phyloP scores from a whole-genome alignment of 176 grass and related monocot species.

The Ensete glaucum region DNA sequence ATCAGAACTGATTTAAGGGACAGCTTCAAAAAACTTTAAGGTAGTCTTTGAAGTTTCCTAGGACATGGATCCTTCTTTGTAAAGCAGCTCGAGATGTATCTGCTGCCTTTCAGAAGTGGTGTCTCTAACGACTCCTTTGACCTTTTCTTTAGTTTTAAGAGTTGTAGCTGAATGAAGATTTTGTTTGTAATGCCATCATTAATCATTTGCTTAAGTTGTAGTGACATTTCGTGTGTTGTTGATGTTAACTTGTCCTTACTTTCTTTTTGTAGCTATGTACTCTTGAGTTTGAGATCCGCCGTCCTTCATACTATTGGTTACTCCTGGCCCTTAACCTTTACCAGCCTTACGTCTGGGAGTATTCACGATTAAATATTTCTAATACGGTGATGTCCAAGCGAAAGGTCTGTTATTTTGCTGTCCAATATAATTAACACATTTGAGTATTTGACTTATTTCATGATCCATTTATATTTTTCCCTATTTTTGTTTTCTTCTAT shows the following conservation, averaged over 20 bases:
- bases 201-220: not conserved
- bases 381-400: conserved; percentile 98
- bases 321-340: conserved; percentile 78
- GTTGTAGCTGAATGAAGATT: not conserved
- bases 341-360: conserved; percentile 94
- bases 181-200: not conserved
- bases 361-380: conserved; percentile 91
- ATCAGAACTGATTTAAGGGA: no score
- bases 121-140: no score
- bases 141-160: no score
- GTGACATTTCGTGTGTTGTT: not conserved
- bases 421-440: not conserved
- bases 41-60: no score
- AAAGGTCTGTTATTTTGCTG: conserved; percentile 42
- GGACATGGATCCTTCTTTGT: no score
- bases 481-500: not conserved
- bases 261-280: conserved; percentile 51
- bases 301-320: conserved; percentile 96
- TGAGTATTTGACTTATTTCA: not conserved
- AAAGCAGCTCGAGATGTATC: no score
- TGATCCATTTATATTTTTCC: conserved; percentile 10
- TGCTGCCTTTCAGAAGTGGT: no score
- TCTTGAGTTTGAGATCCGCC: conserved; percentile 91
- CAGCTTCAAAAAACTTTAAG: no score
- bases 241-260: not conserved